Conservation (phyloP, 148 eudicot species). For the Gaultheria prostrata region DNA sequence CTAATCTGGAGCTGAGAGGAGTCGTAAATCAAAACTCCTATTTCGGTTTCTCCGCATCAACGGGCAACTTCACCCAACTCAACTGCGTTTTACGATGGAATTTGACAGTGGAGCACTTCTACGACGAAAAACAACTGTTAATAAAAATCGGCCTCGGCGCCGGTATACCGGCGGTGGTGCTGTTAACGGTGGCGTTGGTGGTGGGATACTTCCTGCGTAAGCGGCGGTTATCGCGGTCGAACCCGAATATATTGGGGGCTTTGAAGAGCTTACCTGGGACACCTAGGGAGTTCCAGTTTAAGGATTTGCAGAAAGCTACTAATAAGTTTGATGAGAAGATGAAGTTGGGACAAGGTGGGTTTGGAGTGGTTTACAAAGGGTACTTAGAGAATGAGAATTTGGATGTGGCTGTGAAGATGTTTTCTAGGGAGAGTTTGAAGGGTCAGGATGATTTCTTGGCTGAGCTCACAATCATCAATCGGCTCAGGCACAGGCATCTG, state of each 20-base stretch:
- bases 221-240: conserved; percentile 22
- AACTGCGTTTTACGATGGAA: conserved; percentile 86
- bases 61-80: conserved; percentile 47
- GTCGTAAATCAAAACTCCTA: conserved; percentile 50
- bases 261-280: conserved; percentile 69
- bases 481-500: conserved; percentile 86
- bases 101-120: conserved; percentile 47
- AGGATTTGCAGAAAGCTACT: conserved; percentile 72
- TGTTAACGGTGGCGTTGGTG: conserved; percentile 24
- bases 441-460: conserved; percentile 86
- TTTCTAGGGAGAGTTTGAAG: conserved; percentile 66
- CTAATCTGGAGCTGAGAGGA: conserved; percentile 41
- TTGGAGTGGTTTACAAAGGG: conserved; percentile 74
- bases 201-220: conserved; percentile 19
- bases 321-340: conserved; percentile 61
- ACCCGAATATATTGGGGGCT: conserved; percentile 52
- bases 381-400: conserved; percentile 35
- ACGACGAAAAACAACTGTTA: background rate
- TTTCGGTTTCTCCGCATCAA: conserved; percentile 82
- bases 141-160: conserved; percentile 18
- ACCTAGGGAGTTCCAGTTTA: conserved; percentile 68
- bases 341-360: conserved; percentile 82
- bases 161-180: conserved; percentile 21
- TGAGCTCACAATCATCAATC: conserved; percentile 86
- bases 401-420: conserved; percentile 80